A percentile compares a stretch with the other conserved stretches of the same genome.
Evolutionary conservation across 257 asterid species (phyloP).

Genomic region (Nicotiana attenuata): DNA sequence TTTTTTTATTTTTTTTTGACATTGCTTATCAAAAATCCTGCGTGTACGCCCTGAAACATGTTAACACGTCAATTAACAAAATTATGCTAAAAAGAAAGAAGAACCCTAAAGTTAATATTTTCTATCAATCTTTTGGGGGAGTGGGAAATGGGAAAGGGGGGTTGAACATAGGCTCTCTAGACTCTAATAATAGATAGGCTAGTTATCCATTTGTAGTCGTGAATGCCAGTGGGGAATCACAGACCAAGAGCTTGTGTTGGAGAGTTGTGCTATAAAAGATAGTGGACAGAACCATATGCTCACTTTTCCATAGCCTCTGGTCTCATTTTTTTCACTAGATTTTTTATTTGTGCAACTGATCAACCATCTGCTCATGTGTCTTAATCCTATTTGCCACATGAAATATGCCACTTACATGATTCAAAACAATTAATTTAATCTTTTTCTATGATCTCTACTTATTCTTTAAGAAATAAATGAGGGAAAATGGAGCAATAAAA

Average conservation of each 20-base stretch:
- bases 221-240: conserved; percentile 2
- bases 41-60: no score
- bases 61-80: no score
- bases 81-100: no score
- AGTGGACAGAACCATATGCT: conserved; percentile 9
- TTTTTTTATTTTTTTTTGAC: no score
- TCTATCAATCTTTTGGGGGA: no score
- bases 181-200: not conserved
- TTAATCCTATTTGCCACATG: not conserved
- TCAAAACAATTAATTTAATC: no score
- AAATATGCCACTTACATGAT: not conserved
- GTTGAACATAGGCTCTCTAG: not conserved
- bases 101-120: no score
- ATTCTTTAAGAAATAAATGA: not conserved
- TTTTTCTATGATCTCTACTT: no score
- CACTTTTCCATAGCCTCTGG: not conserved
- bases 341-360: not conserved
- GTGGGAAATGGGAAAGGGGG: no score
- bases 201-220: not conserved
- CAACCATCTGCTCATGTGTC: not conserved
- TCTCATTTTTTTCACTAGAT: not conserved
- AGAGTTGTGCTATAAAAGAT: not conserved
- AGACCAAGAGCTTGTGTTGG: not conserved
- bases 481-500: not conserved
- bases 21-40: no score